A percentile compares a stretch with the other conserved stretches of the same genome.
Evolutionary conservation across 2,329 filamentous ascomycete genomes (phyloP).

Genomic region (Microsporum audouinii): DNA sequence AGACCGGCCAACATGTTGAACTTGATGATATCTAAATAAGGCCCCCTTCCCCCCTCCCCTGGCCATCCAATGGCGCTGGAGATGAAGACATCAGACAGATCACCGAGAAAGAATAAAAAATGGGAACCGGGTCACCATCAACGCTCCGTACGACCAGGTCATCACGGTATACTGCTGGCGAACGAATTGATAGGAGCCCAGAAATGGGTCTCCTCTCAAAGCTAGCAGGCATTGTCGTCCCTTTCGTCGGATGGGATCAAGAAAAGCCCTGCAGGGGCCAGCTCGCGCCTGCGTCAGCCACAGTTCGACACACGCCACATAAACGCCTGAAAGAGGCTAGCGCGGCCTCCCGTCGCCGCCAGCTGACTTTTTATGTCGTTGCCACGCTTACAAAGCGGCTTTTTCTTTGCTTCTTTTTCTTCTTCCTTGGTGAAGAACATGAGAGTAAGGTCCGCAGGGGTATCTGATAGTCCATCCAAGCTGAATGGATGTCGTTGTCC

Average conservation of each 20-base stretch:
- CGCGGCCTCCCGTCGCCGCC: not conserved
- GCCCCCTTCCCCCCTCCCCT: not conserved
- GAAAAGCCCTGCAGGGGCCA: not conserved
- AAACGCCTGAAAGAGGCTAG: conserved; percentile 7
- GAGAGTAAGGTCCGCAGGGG: not conserved
- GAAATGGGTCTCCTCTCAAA: not conserved
- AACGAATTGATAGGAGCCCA: not conserved
- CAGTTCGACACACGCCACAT: not conserved
- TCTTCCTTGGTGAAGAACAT: not conserved
- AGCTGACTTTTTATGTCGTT: not conserved
- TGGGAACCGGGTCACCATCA: not conserved
- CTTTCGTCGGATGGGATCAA: not conserved
- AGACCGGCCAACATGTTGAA: not conserved
- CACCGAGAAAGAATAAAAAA: not conserved
- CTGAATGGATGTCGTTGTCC: not conserved
- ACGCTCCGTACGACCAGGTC: conserved; percentile 7
- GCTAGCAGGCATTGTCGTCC: conserved; percentile 1
- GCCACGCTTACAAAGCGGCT: conserved; percentile 1
- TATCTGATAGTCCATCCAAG: not conserved
- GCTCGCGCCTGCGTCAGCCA: conserved; percentile 5
- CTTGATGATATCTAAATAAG: not conserved
- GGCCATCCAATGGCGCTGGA: conserved; percentile 5
- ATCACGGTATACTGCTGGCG: not conserved
- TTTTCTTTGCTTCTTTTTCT: not conserved
- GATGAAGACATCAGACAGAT: conserved; percentile 2